Evolutionary conservation across 129 eudicot species (phyloP).

Genomic region (Apium graveolens): DNA sequence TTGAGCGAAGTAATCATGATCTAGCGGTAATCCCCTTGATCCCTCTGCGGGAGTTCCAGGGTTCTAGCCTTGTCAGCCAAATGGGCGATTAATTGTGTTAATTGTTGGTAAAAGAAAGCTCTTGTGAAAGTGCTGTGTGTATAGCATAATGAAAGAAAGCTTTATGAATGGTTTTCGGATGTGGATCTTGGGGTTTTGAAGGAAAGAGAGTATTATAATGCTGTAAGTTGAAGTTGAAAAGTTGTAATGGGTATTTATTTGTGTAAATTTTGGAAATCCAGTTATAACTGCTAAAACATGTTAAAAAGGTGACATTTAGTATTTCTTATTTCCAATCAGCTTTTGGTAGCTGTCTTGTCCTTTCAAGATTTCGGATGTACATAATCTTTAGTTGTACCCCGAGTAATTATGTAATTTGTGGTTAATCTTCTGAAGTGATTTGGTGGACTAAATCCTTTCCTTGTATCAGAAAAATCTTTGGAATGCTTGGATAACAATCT

Average conservation of each 20-base stretch:
- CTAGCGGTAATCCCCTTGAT: background rate
- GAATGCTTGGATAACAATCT: constrained; percentile 95
- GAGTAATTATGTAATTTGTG: background rate
- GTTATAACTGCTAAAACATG: background rate
- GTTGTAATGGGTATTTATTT: background rate
- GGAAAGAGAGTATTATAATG: background rate
- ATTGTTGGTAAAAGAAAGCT: background rate
- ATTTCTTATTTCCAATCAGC: background rate
- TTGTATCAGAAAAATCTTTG: constrained; percentile 69
- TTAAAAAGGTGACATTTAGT: background rate
- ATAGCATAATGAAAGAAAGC: background rate
- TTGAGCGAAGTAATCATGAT: background rate
- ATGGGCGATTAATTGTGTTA: background rate
- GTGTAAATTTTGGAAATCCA: background rate
- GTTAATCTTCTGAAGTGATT: background rate
- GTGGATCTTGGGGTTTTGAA: background rate
- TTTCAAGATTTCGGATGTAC: background rate
- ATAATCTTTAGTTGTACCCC: background rate
- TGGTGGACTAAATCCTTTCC: constrained; percentile 16
- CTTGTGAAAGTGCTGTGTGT: background rate
- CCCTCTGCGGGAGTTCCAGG: background rate
- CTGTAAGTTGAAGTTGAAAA: background rate
- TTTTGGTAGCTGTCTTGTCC: background rate
- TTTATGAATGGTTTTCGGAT: background rate
- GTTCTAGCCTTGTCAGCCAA: background rate